Evolutionary conservation across 2,329 filamentous ascomycete genomes (phyloP), one percentile per base, ranked within the genome.

Genomic region (Ophiocordyceps polyrhachis-furcata): DNA sequence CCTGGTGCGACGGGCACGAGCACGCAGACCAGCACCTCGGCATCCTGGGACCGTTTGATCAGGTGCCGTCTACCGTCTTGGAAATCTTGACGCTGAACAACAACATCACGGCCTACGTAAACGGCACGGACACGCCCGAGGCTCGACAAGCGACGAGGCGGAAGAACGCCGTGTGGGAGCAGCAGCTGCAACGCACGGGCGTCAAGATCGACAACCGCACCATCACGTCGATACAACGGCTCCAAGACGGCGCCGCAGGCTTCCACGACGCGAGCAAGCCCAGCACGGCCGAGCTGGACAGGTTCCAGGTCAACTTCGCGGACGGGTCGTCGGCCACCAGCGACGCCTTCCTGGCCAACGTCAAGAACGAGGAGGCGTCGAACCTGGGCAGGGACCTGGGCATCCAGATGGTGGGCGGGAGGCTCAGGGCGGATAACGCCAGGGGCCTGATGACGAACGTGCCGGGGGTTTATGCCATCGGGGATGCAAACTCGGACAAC

Each of bases 1-100:
- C 74, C 0, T 79, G 75, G 75, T 79, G 75, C 49, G 75, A 79
- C 52, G 75, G 75, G 13, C 64, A 70, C 49, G 75, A 79, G 57
- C 73, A 79, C 54, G 69, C 68, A 0, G 72, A 77, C 52, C 73
- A 78, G 48, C 47, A 65, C 0, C 62, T 79, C 1, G 74, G 74
- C 1, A 62, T 79, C 31, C 54, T 80, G 0, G 67, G 63, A 1
- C 49, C 60, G 1, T 55, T 77, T 0, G 51, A 60, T 1, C 59
- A 69, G 25, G 58, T 71, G 0, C 58, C 71, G 0, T 58, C 58
- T 3, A 55, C 64, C 6, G 65, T 73, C 0, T 59, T 68, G 14
- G 72, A 79, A 53, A 63, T 76, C 11, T 53, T 66, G 15, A 75
- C 71, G 0, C 58, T 78, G 7, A 74, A 76, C 58, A 59, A 48